Base-by-base conservation (phyloP, 768 basidiomycete species). In the Phanerochaete sordida region DNA sequence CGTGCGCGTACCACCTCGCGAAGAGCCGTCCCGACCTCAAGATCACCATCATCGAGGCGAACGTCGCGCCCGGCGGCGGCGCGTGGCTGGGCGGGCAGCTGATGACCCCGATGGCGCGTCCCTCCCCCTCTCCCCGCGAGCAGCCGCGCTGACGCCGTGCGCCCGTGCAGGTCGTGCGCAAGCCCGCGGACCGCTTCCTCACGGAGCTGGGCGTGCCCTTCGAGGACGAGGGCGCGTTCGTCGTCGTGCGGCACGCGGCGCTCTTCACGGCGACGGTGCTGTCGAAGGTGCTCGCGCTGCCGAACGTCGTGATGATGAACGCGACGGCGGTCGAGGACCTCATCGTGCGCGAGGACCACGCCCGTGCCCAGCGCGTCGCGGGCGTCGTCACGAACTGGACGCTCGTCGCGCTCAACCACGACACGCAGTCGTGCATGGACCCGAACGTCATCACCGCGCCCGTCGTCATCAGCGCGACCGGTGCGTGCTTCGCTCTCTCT, bases 401-500 rank as follows among this genome's bases (percentile, higher is more conserved):
- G 57, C 75, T 81, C 54, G 78, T 79, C 59, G 70, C 77, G 21
- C 76, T 79, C 27, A 79, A 79, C 76, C 89, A 93, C 73, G 88
- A 89, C 64, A 88, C 87, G 50, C 89, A 90, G 73, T 86, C 84
- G 55, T 77, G 75, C 70, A 73, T 74, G 73, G 88, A 91, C 71
- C 88, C 89, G 45, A 87, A 88, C 74, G 88, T 86, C 11, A 87
- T 91, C 72, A 91, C 88, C n/a, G 87, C 89, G 4, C 90, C 89
- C 0, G 77, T 91, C 12, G 75, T 90, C 66, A 75, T 89, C 53
- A 84, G 85, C 26, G 87, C 86, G 23, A 88, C 88, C 4, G 89
- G 90, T 12, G 19, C 19, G 61, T 27, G 19, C n/a, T 43, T 43
- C 8, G 4, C 19, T 11, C 4, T 43, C 19, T 21, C 9, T 45